Evolutionary conservation across 2,329 filamentous ascomycete genomes (phyloP).

Genomic region (Diplodia mutila): DNA sequence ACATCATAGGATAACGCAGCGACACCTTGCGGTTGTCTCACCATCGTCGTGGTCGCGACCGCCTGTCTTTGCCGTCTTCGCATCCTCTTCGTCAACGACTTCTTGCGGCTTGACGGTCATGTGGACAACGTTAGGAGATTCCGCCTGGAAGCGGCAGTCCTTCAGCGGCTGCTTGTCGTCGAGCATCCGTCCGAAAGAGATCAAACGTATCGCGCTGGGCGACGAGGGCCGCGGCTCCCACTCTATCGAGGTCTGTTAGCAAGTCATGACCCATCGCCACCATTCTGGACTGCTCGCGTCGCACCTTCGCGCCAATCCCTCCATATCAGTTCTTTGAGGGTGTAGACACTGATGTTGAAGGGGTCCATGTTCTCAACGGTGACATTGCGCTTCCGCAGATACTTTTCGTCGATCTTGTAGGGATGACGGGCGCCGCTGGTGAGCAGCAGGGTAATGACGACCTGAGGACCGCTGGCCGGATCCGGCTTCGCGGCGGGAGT

Average conservation of each 20-base stretch:
- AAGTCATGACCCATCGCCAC: conserved; percentile 7
- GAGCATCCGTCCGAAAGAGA: conserved; percentile 87
- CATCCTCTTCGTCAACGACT: conserved; percentile 76
- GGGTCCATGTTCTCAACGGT: conserved; percentile 77
- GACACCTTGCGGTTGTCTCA: conserved; percentile 63
- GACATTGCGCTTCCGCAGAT: conserved; percentile 79
- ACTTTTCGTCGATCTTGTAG: conserved; percentile 86
- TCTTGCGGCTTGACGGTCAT: conserved; percentile 91
- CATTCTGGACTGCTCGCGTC: conserved; percentile 21
- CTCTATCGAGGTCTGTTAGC: conserved; percentile 50
- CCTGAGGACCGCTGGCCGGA: conserved; percentile 47
- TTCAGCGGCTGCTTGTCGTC: conserved; percentile 85
- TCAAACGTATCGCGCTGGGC: conserved; percentile 86
- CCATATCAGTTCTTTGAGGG: conserved; percentile 89
- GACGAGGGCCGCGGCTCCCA: conserved; percentile 88
- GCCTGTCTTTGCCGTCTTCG: conserved; percentile 64
- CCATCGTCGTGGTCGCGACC: conserved; percentile 57
- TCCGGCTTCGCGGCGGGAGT: conserved; percentile 45
- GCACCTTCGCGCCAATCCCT: conserved; percentile 83
- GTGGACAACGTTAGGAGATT: conserved; percentile 83
- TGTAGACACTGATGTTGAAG: conserved; percentile 90
- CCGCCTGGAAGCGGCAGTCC: conserved; percentile 77
- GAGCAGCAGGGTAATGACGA: conserved; percentile 81
- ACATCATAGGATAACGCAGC: conserved; percentile 61
- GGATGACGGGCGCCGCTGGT: conserved; percentile 83